Evolutionary conservation across 2,329 filamentous ascomycete genomes (phyloP), one percentile per base, ranked within the genome.

Genomic region (Fusarium hainanense): DNA sequence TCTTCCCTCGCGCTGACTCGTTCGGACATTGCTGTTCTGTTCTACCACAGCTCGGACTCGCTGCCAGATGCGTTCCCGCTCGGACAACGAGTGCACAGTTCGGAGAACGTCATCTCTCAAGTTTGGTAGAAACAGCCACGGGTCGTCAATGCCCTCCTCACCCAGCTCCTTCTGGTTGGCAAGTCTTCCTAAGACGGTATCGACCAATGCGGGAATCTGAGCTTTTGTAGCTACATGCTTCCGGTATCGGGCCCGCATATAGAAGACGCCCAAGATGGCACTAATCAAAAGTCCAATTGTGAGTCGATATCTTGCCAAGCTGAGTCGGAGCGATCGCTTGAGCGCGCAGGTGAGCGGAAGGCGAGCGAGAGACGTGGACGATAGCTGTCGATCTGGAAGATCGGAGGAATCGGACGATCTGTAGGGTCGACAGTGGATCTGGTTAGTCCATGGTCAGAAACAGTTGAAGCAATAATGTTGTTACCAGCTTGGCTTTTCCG

Each of bases 11-110:
- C 94, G 82, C 86, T 94, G 80, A 81, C 87, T 84, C 0, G 87
- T 93, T 43, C 96, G 88, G 18, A 99, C 92, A 76, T 99, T 99
- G 64, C 93, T 92, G 79, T 99, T 99, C 79, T 90, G 90, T 80
- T 99, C 96, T 1, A 99, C 94, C 54, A 98, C 91, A 54, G 85
- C 88, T 71, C 89, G 88, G 21, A 99, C 96, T 51, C 89, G 89
- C 69, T 89, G 87, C 96, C 97, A 99, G 52, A 99, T 84, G 58
- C 89, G 88, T 76, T 96, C 92, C 40, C 96, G 87, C 73, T 94
- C 88, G 11, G 86, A 85, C 21, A 94, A 85, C 6, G 88, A 91
- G 78, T 98, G 93, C 66, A 97, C 90, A 28, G 91, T 88, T 21
- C 95, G 87, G 41, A 99, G 84, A 5, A 99, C 91, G 76, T 98